Percentiles rank a stretch among this genome's conserved stretches.
These are phyloP conservation scores for Corynascus novoguineensis DNA, from an alignment of 495 filamentous ascomycete genomes.

Conservation along the genomic window DNA sequence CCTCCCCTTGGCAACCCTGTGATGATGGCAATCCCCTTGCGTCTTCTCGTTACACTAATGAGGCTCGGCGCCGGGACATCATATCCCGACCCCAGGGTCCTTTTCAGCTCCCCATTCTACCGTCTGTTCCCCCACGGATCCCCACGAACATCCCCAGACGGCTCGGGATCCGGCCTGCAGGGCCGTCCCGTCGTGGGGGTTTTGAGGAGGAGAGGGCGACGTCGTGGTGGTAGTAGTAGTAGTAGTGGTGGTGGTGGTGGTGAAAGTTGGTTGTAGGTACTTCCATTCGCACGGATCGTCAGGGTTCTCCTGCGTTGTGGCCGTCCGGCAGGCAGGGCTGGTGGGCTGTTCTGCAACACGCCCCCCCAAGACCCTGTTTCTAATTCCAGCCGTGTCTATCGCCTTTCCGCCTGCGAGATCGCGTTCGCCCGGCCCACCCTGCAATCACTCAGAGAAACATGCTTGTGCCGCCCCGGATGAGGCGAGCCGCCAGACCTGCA, in stretches of 20 bases:
- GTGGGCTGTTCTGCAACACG: not conserved
- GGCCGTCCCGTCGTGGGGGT: slow-evolving; percentile 12
- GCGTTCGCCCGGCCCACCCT: not conserved
- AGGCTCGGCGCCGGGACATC: not conserved
- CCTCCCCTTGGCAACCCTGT: too few relatives aligned
- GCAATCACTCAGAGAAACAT: slow-evolving; percentile 2
- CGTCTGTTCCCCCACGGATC: too few relatives aligned
- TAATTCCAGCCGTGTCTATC: not conserved
- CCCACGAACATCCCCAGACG: slow-evolving; percentile 5
- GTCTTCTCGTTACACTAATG: not conserved
- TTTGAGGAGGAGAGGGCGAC: not conserved
- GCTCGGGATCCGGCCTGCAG: slow-evolving; percentile 15
- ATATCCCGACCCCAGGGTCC: not conserved
- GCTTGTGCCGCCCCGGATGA: not conserved
- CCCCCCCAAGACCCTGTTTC: not conserved
- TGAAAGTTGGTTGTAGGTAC: not conserved
- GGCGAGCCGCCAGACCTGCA: slow-evolving; percentile 9
- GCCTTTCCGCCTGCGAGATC: not conserved
- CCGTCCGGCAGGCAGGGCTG: too few relatives aligned
- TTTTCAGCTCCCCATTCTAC: not conserved
- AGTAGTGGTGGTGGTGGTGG: too few relatives aligned
- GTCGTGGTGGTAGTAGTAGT: too few relatives aligned
- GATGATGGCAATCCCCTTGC: not conserved
- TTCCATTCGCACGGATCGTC: not conserved
- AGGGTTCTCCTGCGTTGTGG: not conserved